Evolutionary conservation across 31 red algal species (phyloP), one percentile per base, ranked within the genome.

Genomic region (Porphyra umbilicalis): DNA sequence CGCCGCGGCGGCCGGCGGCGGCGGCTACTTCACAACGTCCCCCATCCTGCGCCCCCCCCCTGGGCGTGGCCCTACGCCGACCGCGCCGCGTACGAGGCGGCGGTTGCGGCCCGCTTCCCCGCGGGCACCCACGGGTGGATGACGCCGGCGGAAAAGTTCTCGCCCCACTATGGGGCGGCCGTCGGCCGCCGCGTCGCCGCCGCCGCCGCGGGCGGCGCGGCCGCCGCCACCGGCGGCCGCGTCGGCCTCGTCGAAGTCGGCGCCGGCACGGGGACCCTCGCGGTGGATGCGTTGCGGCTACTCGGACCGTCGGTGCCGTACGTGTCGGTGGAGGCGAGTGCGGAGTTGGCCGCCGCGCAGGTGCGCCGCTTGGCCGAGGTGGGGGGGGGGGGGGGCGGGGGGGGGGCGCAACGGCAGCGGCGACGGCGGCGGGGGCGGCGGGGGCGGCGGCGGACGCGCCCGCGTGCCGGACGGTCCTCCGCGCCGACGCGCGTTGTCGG

Each of bases 141-240:
- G 85, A 97, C 94, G 67, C 94, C 94, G 9, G 87, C 90, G 39
- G 94, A 97, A 37, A 82, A 93, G 29, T 97, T 97, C 80, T 89
- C 88, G 35, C 94, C 94, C 9, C 77, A 82, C 79, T 90, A 92
- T 81, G 91, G 90, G 34, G 81, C 82, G 10, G 90, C 94, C 29
- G 81, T 97, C 29, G 94, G 82, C 18, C 85, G 89, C 42, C 86
- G 88, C 57, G 4, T 97, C 6, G 34, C 82, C 34, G n/a, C 36
- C 39, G 13, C 77, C 32, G 74, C 79, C n/a, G 30, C 57, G 25
- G 2, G 57, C 14, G 57, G 57, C 11, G 20, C 25, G 4, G 25
- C 6, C 25, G 57, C 25, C 57, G 10, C 25, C 30, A 20, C 39
- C 35, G 76, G 83, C 32, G 79, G 76, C 29, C 76, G 80, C 29